Conservation (phyloP, 2,329 filamentous ascomycete genomes). For the Sarocladium strictum region DNA sequence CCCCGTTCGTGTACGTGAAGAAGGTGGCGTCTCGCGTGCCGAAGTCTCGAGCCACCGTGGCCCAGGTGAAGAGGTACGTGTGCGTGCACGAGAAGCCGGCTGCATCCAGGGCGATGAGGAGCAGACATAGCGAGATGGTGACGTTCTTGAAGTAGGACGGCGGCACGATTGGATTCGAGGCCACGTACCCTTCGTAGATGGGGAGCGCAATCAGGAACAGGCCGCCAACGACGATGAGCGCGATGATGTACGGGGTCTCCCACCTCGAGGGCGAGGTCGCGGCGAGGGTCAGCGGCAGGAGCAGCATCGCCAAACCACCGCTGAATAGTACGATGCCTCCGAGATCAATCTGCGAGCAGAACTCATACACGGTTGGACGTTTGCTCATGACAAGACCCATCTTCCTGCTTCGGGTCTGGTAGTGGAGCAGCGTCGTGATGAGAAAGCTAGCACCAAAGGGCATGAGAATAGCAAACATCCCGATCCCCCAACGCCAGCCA, state of each 20-base stretch:
- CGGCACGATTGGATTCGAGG: not conserved
- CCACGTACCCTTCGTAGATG: not conserved
- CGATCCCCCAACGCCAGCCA: not conserved
- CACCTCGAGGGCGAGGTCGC: not conserved
- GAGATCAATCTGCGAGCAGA: conserved; percentile 1
- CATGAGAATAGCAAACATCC: conserved; percentile 3
- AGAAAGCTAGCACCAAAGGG: not conserved
- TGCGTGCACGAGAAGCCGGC: conserved; percentile 1
- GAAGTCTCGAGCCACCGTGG: not conserved
- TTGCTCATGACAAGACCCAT: not conserved
- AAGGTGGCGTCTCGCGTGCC: not conserved
- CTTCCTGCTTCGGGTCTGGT: not conserved
- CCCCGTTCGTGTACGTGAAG: not conserved
- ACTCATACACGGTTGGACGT: not conserved
- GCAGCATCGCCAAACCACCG: not conserved
- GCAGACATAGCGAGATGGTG: not conserved
- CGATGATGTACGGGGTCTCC: not conserved
- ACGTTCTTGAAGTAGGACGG: conserved; percentile 4
- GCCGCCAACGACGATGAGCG: not conserved
- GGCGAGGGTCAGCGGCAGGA: not conserved
- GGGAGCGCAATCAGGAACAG: not conserved
- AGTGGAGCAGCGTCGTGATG: not conserved
- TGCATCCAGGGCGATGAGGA: conserved; percentile 1
- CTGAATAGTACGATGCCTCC: not conserved
- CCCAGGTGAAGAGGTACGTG: not conserved